Percentiles rank a stretch among this genome's conserved stretches.
These are phyloP conservation scores for Fagopyrum homotropicum DNA, from an alignment of 148 eudicot genomes.

Conservation along the genomic window DNA sequence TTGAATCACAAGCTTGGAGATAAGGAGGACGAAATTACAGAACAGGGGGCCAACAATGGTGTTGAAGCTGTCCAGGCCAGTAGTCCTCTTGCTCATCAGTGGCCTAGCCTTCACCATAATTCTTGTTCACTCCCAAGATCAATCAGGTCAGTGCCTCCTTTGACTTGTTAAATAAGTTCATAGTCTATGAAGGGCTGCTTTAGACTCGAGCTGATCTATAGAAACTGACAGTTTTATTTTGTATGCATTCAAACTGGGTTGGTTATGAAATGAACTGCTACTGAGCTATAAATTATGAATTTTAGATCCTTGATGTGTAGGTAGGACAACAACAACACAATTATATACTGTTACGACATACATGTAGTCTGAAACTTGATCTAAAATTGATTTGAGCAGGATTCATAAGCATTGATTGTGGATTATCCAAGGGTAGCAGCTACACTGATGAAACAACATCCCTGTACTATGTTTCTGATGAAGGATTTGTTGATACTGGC, in stretches of 20 bases:
- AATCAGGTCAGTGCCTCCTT: neutral
- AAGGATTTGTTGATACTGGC: slow-evolving; percentile 16
- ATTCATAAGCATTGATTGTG: neutral
- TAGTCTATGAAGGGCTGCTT: neutral
- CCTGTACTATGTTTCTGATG: slow-evolving; percentile 21
- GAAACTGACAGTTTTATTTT: neutral
- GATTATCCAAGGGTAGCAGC: neutral
- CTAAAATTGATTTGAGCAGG: neutral
- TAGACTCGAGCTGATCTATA: neutral
- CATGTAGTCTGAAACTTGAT: neutral
- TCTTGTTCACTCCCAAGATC: neutral
- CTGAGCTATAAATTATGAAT: neutral
- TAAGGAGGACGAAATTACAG: neutral
- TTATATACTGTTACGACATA: neutral
- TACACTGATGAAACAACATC: neutral
- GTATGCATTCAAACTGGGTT: neutral
- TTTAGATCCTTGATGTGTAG: no score
- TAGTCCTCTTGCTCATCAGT: neutral
- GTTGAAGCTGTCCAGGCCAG: neutral
- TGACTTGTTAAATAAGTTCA: neutral
- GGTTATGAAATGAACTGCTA: no score
- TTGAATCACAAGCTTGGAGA: neutral
- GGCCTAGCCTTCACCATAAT: neutral
- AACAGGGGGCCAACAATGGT: neutral
- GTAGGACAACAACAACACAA: no score